A percentile compares a stretch with the other conserved stretches of the same genome.
phyloP scores from a whole-genome alignment of 208 protist genomes.

The Leishmania lainsoni region DNA sequence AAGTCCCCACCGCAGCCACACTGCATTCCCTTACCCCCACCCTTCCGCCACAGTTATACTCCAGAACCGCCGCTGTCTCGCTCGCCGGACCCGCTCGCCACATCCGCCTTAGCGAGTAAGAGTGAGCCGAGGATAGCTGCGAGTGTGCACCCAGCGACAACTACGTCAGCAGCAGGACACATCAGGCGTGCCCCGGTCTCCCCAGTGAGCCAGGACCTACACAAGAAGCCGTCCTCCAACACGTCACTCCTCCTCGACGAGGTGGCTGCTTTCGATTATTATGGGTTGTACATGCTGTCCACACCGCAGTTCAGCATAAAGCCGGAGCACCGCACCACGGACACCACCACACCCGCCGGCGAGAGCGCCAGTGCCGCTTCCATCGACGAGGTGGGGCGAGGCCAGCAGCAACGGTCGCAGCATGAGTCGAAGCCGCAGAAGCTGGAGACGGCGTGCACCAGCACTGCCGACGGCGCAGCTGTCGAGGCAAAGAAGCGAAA shows the following conservation, averaged over 20 bases:
- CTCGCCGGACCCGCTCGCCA: not conserved
- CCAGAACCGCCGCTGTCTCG: conserved; percentile 3
- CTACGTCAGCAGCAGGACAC: not conserved
- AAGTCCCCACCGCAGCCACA: not conserved
- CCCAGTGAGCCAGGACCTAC: not conserved
- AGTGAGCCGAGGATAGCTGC: not conserved
- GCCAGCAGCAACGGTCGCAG: not conserved
- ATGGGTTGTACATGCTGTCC: conserved; percentile 18
- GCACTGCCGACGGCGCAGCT: not conserved
- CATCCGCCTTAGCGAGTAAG: not conserved
- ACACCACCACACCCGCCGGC: not conserved
- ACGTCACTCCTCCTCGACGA: conserved; percentile 13
- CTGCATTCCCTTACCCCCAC: not conserved
- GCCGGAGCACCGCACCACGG: not conserved
- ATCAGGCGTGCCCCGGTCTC: not conserved
- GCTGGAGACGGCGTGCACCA: not conserved
- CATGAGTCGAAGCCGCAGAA: not conserved
- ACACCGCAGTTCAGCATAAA: conserved; percentile 9
- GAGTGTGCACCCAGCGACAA: not conserved
- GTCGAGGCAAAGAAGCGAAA: not conserved
- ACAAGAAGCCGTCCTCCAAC: not conserved
- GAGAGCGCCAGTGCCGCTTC: not conserved
- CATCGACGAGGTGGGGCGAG: not conserved
- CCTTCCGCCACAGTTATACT: not conserved
- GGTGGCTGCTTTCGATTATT: conserved; percentile 15